Evolutionary conservation across 768 basidiomycete genomes (phyloP), one percentile per base, ranked within the genome.

Genomic region (Mrakia blollopis): DNA sequence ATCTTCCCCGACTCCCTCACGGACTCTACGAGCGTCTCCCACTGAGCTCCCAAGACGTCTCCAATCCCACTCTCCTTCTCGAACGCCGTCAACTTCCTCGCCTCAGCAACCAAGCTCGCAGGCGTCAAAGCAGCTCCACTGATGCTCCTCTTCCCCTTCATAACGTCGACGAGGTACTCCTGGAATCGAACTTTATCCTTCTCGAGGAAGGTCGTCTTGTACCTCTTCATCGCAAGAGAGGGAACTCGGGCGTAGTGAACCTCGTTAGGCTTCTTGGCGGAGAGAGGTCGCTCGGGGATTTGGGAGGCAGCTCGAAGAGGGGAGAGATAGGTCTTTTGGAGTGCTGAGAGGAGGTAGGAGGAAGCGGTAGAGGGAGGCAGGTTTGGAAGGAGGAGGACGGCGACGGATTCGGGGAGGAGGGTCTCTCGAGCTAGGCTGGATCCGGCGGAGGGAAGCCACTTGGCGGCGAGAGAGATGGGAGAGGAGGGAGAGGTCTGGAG

Each of bases 391-490:
- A 57, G 57, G 57, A 57, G 57, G 13, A 57, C 57, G 57, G 57
- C 57, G 57, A 57, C 57, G n/a, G 57, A 57, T 4, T 57, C 57
- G 25, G 28, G 57, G 57, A 57, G 57, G 18, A 57, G 57, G 2
- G 57, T 57, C 14, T 57, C n/a, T 25, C n/a, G 57, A n/a, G 57
- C 57, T 25, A 57, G 57, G 10, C 9, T 57, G 9, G 57, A 57
- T n/a, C 57, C 57, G 14, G 57, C n/a, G n/a, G 57, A 57, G 57
- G 57, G 57, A 28, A 57, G 57, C 57, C 57, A 57, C 57, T 57
- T 57, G 1, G 57, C 57, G 10, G 57, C 57, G 57, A 57, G 57
- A 13, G 57, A 57, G 28, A 28, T 28, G 25, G 23, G 57, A 18
- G 25, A 25, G 9, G 57, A 57, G 28, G 57, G 57, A 28, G 57